Conservation (phyloP, 495 filamentous ascomycete genomes). For the Patellaria atrata region DNA sequence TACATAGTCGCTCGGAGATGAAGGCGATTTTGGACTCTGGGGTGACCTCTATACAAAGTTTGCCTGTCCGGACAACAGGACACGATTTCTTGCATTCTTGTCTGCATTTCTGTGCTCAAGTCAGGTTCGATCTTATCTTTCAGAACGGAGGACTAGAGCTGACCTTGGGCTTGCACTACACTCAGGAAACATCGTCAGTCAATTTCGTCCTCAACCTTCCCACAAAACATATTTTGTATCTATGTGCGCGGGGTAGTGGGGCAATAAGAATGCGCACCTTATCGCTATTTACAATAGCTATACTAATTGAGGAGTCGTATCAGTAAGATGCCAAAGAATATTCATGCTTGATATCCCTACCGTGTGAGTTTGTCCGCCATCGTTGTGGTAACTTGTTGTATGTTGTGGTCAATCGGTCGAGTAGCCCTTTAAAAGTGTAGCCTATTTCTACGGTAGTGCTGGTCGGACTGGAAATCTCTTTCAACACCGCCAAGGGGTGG, state of each 20-base stretch:
- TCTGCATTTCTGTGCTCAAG: conserved; percentile 57
- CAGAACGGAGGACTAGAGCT: conserved; percentile 9
- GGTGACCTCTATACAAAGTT: conserved; percentile 90
- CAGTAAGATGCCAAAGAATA: too few species aligned
- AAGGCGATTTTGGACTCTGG: conserved; percentile 90
- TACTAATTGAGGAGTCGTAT: too few species aligned
- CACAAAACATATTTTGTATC: too few species aligned
- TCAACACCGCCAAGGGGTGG: too few species aligned
- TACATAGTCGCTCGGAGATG: conserved; percentile 88
- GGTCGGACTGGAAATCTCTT: too few species aligned
- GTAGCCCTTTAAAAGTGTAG: too few species aligned
- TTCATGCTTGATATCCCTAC: conserved; percentile 30
- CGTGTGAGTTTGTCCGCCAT: conserved; percentile 84
- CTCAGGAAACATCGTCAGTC: not conserved
- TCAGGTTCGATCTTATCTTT: conserved; percentile 1
- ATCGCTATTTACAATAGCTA: conserved; percentile 94
- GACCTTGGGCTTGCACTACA: conserved; percentile 90
- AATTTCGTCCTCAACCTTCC: conserved; percentile 5
- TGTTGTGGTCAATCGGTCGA: too few species aligned
- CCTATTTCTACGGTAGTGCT: too few species aligned
- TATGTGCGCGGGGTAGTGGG: conserved; percentile 29
- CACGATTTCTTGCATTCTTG: conserved; percentile 99
- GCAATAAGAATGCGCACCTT: conserved; percentile 47
- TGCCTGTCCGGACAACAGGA: conserved; percentile 93
- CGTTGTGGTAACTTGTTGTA: too few species aligned